Conservation (phyloP, 306 rosid species). For the Cicer chorassanicum region DNA sequence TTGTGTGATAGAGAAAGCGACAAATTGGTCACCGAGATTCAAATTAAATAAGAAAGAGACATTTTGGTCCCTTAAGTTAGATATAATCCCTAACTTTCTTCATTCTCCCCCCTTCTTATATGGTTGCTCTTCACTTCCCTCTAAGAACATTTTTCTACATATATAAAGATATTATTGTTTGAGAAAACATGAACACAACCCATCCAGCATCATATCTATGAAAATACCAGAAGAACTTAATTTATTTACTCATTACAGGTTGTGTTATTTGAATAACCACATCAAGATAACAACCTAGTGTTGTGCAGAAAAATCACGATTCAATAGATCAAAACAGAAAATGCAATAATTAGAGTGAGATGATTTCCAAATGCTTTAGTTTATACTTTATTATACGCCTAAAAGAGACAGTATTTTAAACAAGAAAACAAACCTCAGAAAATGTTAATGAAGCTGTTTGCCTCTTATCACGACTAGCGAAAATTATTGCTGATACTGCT, state of each 20-base stretch:
- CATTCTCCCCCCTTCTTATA: too few relatives aligned
- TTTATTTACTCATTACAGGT: not conserved
- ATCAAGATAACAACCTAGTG: not conserved
- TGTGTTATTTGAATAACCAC: slow-evolving; percentile 5
- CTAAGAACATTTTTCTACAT: too few relatives aligned
- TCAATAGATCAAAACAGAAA: not conserved
- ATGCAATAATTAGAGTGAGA: not conserved
- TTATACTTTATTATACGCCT: slow-evolving; percentile 15
- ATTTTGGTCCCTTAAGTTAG: too few relatives aligned
- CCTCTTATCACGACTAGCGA: slow-evolving; percentile 83
- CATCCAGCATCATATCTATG: slow-evolving; percentile 1
- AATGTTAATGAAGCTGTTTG: slow-evolving; percentile 84
- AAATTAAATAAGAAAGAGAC: too few relatives aligned
- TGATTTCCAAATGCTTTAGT: slow-evolving; percentile 17
- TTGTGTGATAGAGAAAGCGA: too few relatives aligned
- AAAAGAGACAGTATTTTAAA: slow-evolving; percentile 17
- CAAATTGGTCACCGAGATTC: too few relatives aligned
- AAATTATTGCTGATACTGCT: slow-evolving; percentile 87
- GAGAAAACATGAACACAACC: slow-evolving; percentile 8
- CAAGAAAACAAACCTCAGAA: slow-evolving; percentile 79
- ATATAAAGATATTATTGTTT: not conserved
- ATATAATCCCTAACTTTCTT: too few relatives aligned
- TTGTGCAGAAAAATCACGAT: not conserved
- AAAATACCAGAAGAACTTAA: not conserved
- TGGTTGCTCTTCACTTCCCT: too few relatives aligned